phyloP scores from a whole-genome alignment of 345 rosid genomes.

The Lepidium aucheri region DNA sequence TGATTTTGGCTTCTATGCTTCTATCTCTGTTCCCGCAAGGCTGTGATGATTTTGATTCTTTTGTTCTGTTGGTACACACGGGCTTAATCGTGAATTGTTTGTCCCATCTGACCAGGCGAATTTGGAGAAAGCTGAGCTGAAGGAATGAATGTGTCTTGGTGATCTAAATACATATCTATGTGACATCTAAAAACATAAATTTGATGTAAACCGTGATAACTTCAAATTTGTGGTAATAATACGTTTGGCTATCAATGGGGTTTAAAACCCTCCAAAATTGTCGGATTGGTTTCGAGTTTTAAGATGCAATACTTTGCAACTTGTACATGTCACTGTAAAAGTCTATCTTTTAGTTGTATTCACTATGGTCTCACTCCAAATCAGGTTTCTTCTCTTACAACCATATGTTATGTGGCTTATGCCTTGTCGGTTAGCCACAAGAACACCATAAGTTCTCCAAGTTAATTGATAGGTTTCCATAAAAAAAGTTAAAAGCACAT shows the following conservation, averaged over 20 bases:
- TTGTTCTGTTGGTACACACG: background rate
- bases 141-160: background rate
- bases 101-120: background rate
- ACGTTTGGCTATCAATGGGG: background rate
- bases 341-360: background rate
- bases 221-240: background rate
- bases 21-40: background rate
- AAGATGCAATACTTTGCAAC: background rate
- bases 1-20: background rate
- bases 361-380: too few relatives aligned
- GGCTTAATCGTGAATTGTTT: background rate
- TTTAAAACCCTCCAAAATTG: background rate
- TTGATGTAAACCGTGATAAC: background rate
- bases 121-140: background rate
- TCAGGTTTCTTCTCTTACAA: too few relatives aligned
- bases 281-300: background rate
- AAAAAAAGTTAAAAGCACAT: background rate
- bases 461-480: too few relatives aligned
- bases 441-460: too few relatives aligned
- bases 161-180: background rate
- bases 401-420: too few relatives aligned
- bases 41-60: background rate
- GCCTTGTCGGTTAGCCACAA: too few relatives aligned
- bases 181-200: background rate
- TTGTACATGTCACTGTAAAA: too few relatives aligned